Conservation (phyloP, 2,329 filamentous ascomycete genomes). For the Didymella pomorum region DNA sequence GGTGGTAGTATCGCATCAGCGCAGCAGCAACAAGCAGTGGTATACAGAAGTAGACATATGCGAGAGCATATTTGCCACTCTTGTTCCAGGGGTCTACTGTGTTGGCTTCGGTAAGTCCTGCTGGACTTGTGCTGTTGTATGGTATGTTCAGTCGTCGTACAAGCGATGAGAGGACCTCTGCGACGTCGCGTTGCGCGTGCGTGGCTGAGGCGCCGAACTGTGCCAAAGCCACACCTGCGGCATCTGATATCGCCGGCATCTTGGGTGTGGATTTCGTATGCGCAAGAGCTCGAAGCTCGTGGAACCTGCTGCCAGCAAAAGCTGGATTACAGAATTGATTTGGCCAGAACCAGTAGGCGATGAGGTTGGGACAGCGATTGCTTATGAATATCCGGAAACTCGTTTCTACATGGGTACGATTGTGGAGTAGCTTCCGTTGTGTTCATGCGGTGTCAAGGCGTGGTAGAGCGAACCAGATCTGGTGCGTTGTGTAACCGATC, state of each 20-base stretch:
- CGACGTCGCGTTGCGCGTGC: conserved; percentile 40
- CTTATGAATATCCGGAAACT: conserved; percentile 32
- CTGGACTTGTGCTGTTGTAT: conserved; percentile 63
- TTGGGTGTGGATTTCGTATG: conserved; percentile 26
- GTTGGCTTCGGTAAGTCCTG: conserved; percentile 63
- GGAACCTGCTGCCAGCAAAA: conserved; percentile 49
- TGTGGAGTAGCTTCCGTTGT: conserved; percentile 31
- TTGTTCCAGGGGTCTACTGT: conserved; percentile 78
- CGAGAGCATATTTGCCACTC: conserved; percentile 84
- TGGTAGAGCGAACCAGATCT: conserved; percentile 34
- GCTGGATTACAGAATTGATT: conserved; percentile 32
- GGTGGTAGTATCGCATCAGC: conserved; percentile 79
- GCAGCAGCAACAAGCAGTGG: conserved; percentile 73
- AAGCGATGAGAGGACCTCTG: conserved; percentile 39
- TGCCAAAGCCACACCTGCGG: conserved; percentile 39
- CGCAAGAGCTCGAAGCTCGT: conserved; percentile 24
- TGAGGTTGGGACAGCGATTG: conserved; percentile 25
- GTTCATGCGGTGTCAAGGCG: conserved; percentile 46
- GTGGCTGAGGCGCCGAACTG: conserved; percentile 41
- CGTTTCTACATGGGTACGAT: conserved; percentile 47
- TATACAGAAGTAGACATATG: conserved; percentile 88
- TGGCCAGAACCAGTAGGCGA: conserved; percentile 14
- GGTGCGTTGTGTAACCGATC: conserved; percentile 33
- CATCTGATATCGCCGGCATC: conserved; percentile 48
- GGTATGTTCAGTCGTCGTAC: conserved; percentile 63